Conservation (phyloP, 345 rosid genomes). For the Cardamine chenopodiifolia region DNA sequence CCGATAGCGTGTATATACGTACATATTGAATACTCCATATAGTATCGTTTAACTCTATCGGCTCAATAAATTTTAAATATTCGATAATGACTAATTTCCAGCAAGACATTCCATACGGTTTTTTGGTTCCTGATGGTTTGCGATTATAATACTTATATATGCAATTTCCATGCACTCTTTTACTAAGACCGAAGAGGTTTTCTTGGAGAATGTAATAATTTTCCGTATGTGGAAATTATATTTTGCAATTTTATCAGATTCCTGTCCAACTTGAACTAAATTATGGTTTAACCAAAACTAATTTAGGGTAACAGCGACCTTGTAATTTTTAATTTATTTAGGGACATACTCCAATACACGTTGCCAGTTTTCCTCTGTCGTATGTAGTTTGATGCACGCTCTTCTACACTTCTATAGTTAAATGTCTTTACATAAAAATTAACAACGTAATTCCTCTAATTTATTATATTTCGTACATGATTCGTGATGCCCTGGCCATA, state of each 20-base stretch:
- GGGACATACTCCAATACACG: slow-evolving; percentile 23
- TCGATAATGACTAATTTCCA: slow-evolving; percentile 34
- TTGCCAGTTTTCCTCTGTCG: slow-evolving; percentile 37
- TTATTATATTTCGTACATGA: slow-evolving; percentile 27
- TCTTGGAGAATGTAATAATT: slow-evolving; percentile 22
- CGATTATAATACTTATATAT: not conserved
- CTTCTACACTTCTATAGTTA: slow-evolving; percentile 17
- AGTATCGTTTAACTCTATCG: slow-evolving; percentile 14
- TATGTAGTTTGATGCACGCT: slow-evolving; percentile 42
- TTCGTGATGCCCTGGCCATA: slow-evolving; percentile 28
- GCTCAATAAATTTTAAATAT: slow-evolving; percentile 9
- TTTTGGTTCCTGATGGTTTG: slow-evolving; percentile 33
- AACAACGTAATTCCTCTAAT: not conserved
- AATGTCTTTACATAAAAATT: not conserved
- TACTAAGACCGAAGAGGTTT: slow-evolving; percentile 27
- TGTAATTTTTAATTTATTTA: slow-evolving; percentile 4
- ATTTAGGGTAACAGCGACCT: slow-evolving; percentile 23
- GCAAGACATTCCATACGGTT: slow-evolving; percentile 45
- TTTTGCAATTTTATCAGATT: slow-evolving; percentile 7
- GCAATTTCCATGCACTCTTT: slow-evolving; percentile 24
- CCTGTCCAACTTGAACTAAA: slow-evolving; percentile 18
- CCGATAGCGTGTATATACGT: slow-evolving; percentile 15
- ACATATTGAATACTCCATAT: not conserved
- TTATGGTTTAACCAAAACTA: not conserved
- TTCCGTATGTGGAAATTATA: not conserved